phyloP scores from a whole-genome alignment of 345 rosid species.

The Leavenworthia alabamica region DNA sequence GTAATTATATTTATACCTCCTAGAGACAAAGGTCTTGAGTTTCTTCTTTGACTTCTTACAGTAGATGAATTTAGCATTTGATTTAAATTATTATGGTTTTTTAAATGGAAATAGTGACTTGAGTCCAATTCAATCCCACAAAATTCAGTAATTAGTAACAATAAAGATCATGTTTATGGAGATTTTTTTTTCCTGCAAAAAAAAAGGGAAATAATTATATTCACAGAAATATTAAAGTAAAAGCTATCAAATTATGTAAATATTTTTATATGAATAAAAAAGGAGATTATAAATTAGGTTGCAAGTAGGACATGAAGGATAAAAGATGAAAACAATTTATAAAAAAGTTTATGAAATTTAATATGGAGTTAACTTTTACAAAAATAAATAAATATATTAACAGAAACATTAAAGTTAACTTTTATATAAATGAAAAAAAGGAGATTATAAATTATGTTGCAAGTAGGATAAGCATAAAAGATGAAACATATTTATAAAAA shows the following conservation, averaged over 20 bases:
- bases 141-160: conserved; percentile 15
- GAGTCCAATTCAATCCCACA: not conserved
- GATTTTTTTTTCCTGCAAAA: conserved; percentile 18
- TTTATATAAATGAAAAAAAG: not conserved
- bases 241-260: too few species aligned
- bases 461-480: conserved; percentile 14
- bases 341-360: not conserved
- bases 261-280: not conserved
- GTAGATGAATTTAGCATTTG: conserved; percentile 72
- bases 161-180: conserved; percentile 3
- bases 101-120: not conserved
- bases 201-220: not conserved
- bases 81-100: conserved; percentile 11
- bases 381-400: not conserved
- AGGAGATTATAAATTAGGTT: not conserved
- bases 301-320: conserved; percentile 19
- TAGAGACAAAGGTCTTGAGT: conserved; percentile 42
- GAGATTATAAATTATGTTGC: conserved; percentile 6
- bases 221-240: not conserved
- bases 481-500: not conserved
- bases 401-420: not conserved
- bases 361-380: not conserved
- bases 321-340: not conserved
- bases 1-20: conserved; percentile 42
- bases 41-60: conserved; percentile 59